These are phyloP conservation scores for Hortiboletus campestris DNA, from an alignment of 768 basidiomycete species.

Conservation along the genomic window DNA sequence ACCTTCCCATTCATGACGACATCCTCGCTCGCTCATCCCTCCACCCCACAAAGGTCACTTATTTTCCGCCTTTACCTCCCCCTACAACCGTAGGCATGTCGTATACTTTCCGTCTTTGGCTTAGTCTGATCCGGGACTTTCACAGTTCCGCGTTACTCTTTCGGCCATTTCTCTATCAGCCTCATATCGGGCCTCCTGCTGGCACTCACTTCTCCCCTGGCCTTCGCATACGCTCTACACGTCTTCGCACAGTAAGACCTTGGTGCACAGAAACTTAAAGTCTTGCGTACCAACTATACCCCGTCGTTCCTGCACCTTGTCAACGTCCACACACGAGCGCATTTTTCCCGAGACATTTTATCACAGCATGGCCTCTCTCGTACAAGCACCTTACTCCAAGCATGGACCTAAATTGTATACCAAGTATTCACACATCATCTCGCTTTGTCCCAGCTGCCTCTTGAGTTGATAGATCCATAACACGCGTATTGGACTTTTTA, in stretches of 20 bases:
- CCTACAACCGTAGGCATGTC: conserved; percentile 17
- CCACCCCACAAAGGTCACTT: conserved; percentile 29
- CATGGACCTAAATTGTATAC: conserved; percentile 17
- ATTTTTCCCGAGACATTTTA: background rate
- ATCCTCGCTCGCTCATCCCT: conserved; percentile 21
- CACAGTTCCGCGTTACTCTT: conserved; percentile 10
- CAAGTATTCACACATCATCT: conserved; percentile 5
- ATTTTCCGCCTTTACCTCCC: conserved; percentile 19
- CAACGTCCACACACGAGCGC: background rate
- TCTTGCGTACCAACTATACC: background rate
- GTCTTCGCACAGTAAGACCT: background rate
- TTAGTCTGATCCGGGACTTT: background rate
- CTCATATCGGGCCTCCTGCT: conserved; percentile 17
- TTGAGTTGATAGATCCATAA: conserved; percentile 11
- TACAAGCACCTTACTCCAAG: conserved; percentile 8
- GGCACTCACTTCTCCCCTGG: conserved; percentile 16
- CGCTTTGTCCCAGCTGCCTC: conserved; percentile 1
- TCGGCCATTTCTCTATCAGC: conserved; percentile 8
- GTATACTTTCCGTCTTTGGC: background rate
- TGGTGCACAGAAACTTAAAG: background rate
- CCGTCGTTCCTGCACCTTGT: background rate
- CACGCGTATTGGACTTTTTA: conserved; percentile 12
- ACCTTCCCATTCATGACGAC: conserved; percentile 26
- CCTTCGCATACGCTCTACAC: conserved; percentile 16
- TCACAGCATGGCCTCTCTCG: conserved; percentile 9